Evolutionary conservation across 2,329 filamentous ascomycete genomes (phyloP).

Genomic region (Aspergillus ibericus): DNA sequence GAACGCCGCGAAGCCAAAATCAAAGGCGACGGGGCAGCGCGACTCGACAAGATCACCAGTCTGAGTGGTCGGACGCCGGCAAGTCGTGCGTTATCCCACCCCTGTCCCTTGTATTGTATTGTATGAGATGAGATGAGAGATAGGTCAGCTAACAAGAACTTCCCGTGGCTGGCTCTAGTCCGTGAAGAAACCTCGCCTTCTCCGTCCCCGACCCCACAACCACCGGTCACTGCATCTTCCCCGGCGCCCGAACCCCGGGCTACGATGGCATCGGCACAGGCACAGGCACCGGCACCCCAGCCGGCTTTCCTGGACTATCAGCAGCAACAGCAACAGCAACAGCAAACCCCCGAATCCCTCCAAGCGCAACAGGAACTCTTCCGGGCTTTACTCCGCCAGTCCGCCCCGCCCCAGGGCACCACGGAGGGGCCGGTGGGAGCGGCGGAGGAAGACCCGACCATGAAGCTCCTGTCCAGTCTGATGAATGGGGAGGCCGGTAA

Average conservation of each 20-base stretch:
- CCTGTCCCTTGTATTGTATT: too few relatives aligned
- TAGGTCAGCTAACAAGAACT: slow-evolving; percentile 10
- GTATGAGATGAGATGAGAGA: too few relatives aligned
- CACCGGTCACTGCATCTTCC: slow-evolving; percentile 12
- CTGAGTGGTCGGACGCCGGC: slow-evolving; percentile 55
- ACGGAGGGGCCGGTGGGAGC: neutral
- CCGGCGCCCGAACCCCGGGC: neutral
- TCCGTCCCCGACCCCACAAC: slow-evolving; percentile 22
- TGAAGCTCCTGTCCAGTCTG: slow-evolving; percentile 39
- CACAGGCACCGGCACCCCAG: too few relatives aligned
- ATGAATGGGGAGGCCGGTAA: slow-evolving; percentile 26
- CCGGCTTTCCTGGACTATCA: slow-evolving; percentile 2
- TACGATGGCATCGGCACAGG: slow-evolving; percentile 11
- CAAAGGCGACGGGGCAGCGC: slow-evolving; percentile 56
- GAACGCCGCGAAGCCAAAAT: slow-evolving; percentile 66
- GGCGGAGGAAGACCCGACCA: slow-evolving; percentile 32
- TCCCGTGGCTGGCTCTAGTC: slow-evolving; percentile 14
- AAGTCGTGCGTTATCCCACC: slow-evolving; percentile 32
- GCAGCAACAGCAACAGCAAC: slow-evolving; percentile 3
- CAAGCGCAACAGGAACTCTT: slow-evolving; percentile 38
- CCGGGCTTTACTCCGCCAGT: slow-evolving; percentile 41
- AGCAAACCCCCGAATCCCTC: slow-evolving; percentile 8
- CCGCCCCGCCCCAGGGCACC: slow-evolving; percentile 15
- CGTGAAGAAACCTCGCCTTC: slow-evolving; percentile 30
- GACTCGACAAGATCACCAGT: slow-evolving; percentile 62